Evolutionary conservation across 169 alveolate species (phyloP), one percentile per base, ranked within the genome.

Genomic region (Ichthyophthirius multifiliis): DNA sequence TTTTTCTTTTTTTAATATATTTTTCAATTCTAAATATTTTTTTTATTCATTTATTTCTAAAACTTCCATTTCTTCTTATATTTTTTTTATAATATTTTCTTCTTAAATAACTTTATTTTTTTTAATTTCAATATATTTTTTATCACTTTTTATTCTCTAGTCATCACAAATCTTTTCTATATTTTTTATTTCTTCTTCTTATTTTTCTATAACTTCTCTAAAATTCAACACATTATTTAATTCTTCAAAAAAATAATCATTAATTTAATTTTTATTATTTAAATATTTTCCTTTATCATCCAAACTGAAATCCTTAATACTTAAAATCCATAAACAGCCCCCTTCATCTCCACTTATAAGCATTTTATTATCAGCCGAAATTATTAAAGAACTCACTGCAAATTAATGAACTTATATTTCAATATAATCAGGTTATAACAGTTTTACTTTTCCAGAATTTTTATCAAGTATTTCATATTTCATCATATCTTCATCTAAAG

Each of bases 281-380:
- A 44, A 65, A n/a, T n/a, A n/a, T 30, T 74, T 75, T 34, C 44
- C 65, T 13, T 43, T 55, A 31, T 55, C 73, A 20, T 71, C 43
- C 47, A 81, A 32, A n/a, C n/a, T n/a, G n/a, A n/a, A n/a, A n/a
- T n/a, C n/a, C n/a, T n/a, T n/a, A n/a, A n/a, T n/a, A n/a, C n/a
- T n/a, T n/a, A n/a, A n/a, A n/a, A n/a, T n/a, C 20, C 41, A 47
- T 31, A 81, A 46, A 15, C 62, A 48, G 1, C 86, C 86, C 34
- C 47, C 76, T 16, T 71, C 86, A 73, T 76, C 76, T 13, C 86
- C 86, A 39, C 82, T 73, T 41, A 81, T 47, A 71, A 81, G 27
- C 35, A 71, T 71, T 18, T 73, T n/a, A 39, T 76, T 76, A 71
- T 81, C 86, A 71, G 47, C 44, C 37, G 55, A 34, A n/a, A 67